Percentiles rank a stretch among this genome's conserved stretches.
phyloP scores from a whole-genome alignment of 345 rosid species.

The Eucalyptus pauciflora region DNA sequence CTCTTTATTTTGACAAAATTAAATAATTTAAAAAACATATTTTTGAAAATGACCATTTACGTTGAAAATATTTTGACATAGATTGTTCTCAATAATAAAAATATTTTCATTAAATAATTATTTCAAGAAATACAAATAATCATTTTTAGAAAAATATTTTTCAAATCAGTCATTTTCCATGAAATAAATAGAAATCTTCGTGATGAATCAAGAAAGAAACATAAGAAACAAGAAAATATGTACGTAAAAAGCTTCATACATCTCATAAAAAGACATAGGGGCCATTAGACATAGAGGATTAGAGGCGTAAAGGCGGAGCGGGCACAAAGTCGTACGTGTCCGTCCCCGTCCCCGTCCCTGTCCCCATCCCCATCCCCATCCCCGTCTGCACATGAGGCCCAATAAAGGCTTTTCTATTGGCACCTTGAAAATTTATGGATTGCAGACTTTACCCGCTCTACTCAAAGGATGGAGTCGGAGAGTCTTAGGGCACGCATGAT shows the following conservation, averaged over 20 bases:
- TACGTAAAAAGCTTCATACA: not conserved
- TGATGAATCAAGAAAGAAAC: not conserved
- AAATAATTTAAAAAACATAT: not conserved
- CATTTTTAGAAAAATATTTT: not conserved
- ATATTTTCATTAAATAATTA: not conserved
- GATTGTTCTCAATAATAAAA: not conserved
- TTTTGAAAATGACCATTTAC: not conserved
- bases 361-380: too few relatives aligned
- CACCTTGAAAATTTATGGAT: not conserved
- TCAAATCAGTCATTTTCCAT: not conserved
- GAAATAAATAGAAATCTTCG: not conserved
- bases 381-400: not conserved
- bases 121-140: not conserved
- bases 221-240: not conserved
- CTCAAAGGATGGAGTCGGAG: not conserved
- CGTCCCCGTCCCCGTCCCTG: not conserved
- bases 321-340: not conserved
- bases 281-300: not conserved
- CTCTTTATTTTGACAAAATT: not conserved
- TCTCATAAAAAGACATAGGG: not conserved
- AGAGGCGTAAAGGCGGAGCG: not conserved
- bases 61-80: not conserved
- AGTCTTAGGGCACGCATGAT: not conserved
- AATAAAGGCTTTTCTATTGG: not conserved
- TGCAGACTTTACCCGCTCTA: not conserved